Conservation (phyloP, 2,329 filamentous ascomycete genomes). For the Sphaerulina vaccinii region DNA sequence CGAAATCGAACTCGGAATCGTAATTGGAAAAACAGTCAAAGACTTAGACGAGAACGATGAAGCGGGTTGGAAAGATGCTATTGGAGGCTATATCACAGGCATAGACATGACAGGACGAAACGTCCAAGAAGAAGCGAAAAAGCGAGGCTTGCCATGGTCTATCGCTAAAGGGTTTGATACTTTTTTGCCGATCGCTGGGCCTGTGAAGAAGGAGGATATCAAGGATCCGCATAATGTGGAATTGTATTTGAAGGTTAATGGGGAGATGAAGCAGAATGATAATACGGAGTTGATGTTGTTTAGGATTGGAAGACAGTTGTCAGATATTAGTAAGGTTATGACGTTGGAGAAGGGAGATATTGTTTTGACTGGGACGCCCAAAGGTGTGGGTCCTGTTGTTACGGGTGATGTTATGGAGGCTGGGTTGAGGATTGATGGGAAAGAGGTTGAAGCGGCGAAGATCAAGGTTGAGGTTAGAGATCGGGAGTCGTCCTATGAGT, state of each 20-base stretch:
- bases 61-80: constrained; percentile 73
- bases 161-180: constrained; percentile 98
- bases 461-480: constrained; percentile 84
- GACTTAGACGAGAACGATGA: constrained; percentile 75
- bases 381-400: constrained; percentile 84
- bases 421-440: constrained; percentile 74
- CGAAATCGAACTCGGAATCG: constrained; percentile 88
- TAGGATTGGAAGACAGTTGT: constrained; percentile 79
- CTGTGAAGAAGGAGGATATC: constrained; percentile 77
- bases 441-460: constrained; percentile 78
- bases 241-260: constrained; percentile 82
- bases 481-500: constrained; percentile 73
- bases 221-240: constrained; percentile 85
- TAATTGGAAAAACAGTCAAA: constrained; percentile 78
- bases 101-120: constrained; percentile 99
- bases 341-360: constrained; percentile 88
- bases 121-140: constrained; percentile 93
- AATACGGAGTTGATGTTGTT: constrained; percentile 95
- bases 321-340: constrained; percentile 94
- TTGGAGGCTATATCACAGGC: constrained; percentile 81
- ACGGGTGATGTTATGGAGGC: constrained; percentile 85
- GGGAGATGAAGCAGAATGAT: constrained; percentile 73
- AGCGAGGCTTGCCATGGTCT: constrained; percentile 91
- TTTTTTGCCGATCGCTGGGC: constrained; percentile 81
- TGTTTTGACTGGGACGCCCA: constrained; percentile 93